Percentiles rank a stretch among this genome's conserved stretches.
Conservation (phyloP, 371 early-diverging fungal genomes). For the Lichtheimia corymbifera region DNA sequence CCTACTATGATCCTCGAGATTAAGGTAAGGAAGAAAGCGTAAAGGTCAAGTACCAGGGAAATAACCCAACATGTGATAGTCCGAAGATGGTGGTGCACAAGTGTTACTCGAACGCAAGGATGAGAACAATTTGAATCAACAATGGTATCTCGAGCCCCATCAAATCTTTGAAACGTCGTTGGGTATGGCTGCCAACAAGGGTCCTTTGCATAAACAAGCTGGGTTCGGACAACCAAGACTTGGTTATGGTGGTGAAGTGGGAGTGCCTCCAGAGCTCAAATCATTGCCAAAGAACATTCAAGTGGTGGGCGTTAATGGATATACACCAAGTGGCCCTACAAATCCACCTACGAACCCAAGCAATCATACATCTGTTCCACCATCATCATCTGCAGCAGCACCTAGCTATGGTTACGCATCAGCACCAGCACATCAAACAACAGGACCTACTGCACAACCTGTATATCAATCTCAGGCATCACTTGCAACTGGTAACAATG, state of each 20-base stretch:
- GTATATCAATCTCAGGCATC: too few species aligned
- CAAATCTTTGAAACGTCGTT: conserved; percentile 38
- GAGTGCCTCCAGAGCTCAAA: conserved; percentile 42
- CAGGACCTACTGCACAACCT: too few species aligned
- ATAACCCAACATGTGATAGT: conserved; percentile 19
- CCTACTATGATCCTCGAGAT: conserved; percentile 51
- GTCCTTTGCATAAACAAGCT: conserved; percentile 44
- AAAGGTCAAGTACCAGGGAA: conserved; percentile 20
- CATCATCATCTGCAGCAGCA: too few species aligned
- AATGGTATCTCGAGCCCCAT: conserved; percentile 49
- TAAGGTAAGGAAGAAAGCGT: conserved; percentile 23
- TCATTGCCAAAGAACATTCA: conserved; percentile 40
- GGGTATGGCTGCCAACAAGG: conserved; percentile 30
- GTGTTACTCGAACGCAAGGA: conserved; percentile 48
- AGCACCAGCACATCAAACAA: too few species aligned
- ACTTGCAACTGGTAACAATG: too few species aligned
- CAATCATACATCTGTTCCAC: too few species aligned
- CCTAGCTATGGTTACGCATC: too few species aligned
- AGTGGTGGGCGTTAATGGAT: conserved; percentile 33
- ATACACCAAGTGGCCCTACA: too few species aligned
- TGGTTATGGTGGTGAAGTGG: conserved; percentile 50
- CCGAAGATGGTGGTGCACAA: conserved; percentile 44
- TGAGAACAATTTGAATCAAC: conserved; percentile 45
- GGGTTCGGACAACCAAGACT: conserved; percentile 44
- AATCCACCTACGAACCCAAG: too few species aligned